phyloP scores from a whole-genome alignment of 257 asterid genomes.

The Solanum phureja region DNA sequence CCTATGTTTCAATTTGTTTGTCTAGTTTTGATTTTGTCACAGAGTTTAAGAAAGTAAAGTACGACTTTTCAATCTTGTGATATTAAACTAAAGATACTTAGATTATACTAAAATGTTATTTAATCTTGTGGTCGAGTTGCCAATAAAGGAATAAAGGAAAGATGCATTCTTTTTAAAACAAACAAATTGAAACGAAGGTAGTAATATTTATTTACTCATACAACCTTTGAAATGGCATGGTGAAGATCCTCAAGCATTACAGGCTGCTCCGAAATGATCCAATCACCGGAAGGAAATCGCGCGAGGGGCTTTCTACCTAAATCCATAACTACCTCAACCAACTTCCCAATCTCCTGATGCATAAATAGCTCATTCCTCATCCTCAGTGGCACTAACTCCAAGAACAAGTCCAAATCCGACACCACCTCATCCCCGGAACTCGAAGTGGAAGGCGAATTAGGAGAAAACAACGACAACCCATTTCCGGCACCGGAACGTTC shows the following conservation, averaged over 20 bases:
- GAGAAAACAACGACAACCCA: conserved; percentile 43
- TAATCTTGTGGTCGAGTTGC: background rate
- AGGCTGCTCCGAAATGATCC: conserved; percentile 64
- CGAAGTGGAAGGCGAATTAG: conserved; percentile 38
- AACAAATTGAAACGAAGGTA: background rate
- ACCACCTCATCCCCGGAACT: conserved; percentile 43
- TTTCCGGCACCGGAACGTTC: conserved; percentile 32
- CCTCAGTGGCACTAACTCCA: conserved; percentile 66
- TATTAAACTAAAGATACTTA: background rate
- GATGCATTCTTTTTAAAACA: background rate
- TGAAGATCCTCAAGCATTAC: conserved; percentile 73
- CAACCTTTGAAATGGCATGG: conserved; percentile 84
- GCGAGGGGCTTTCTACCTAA: conserved; percentile 95
- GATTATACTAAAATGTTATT: background rate
- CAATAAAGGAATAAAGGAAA: background rate
- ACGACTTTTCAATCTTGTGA: background rate
- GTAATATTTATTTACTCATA: background rate
- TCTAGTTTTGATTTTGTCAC: background rate
- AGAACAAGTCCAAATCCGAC: conserved; percentile 83
- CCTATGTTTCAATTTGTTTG: background rate
- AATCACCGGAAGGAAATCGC: conserved; percentile 88
- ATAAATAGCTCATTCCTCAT: conserved; percentile 60
- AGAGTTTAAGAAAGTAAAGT: background rate
- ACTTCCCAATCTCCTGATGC: conserved; percentile 54
- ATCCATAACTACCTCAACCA: conserved; percentile 96